These are phyloP conservation scores for Fusarium concolor DNA, from an alignment of 2,329 filamentous ascomycete genomes.

Conservation along the genomic window DNA sequence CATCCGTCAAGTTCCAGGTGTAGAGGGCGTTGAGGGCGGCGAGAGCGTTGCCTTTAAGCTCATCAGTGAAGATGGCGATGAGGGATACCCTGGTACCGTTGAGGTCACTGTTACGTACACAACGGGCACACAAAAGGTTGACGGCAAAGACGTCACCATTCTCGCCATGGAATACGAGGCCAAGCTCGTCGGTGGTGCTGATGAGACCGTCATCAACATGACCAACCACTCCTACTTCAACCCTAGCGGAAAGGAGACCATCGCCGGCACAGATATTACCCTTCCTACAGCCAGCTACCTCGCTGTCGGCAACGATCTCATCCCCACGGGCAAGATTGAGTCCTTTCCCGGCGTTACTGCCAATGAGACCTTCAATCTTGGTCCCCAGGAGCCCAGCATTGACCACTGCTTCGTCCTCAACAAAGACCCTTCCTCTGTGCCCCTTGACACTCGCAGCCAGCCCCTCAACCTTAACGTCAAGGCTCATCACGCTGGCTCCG, in stretches of 20 bases:
- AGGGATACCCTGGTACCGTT: slow-evolving; percentile 90
- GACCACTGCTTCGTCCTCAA: slow-evolving; percentile 93
- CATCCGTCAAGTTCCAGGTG: slow-evolving; percentile 61
- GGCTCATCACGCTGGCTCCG: slow-evolving; percentile 78
- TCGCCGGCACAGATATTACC: slow-evolving; percentile 72
- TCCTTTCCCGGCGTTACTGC: slow-evolving; percentile 74
- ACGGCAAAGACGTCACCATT: slow-evolving; percentile 74
- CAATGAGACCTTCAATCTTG: slow-evolving; percentile 77
- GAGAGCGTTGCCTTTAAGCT: slow-evolving; percentile 75
- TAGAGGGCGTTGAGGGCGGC: slow-evolving; percentile 66
- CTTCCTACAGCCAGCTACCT: slow-evolving; percentile 75
- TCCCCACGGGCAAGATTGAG: slow-evolving; percentile 77
- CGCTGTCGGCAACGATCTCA: slow-evolving; percentile 77
- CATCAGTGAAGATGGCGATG: slow-evolving; percentile 81
- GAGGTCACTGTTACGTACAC: slow-evolving; percentile 83
- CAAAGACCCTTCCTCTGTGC: slow-evolving; percentile 67
- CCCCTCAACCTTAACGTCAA: slow-evolving; percentile 75
- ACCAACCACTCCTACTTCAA: slow-evolving; percentile 94
- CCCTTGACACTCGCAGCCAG: slow-evolving; percentile 72
- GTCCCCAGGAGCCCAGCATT: slow-evolving; percentile 77
- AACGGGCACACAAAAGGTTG: slow-evolving; percentile 72
- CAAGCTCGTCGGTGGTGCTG: slow-evolving; percentile 78
- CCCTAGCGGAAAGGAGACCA: slow-evolving; percentile 64
- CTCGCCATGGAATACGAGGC: slow-evolving; percentile 92
- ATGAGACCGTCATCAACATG: slow-evolving; percentile 93